These are phyloP conservation scores for Phytophthora brassicae DNA, from an alignment of 352 stramenopile genomes.

Conservation along the genomic window DNA sequence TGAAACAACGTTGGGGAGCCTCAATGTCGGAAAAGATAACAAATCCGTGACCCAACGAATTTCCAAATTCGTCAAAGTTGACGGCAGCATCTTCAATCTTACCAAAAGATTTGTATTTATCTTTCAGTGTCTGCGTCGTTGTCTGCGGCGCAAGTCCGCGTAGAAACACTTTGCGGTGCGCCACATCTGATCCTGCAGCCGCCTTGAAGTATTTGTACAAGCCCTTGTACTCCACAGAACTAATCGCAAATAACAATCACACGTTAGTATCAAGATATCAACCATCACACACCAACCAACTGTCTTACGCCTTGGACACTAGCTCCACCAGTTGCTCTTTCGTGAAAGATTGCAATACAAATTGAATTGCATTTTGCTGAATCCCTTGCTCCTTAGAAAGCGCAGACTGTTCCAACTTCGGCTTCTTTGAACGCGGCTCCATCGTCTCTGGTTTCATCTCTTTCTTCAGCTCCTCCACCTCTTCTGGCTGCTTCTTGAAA, in stretches of 20 bases:
- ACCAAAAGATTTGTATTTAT: conserved; percentile 55
- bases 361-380: conserved; percentile 19
- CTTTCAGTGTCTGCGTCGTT: conserved; percentile 47
- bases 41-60: conserved; percentile 66
- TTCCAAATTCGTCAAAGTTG: conserved; percentile 69
- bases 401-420: conserved; percentile 1
- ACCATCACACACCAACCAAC: conserved; percentile 25
- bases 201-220: conserved; percentile 65
- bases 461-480: background rate
- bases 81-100: conserved; percentile 59
- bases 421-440: background rate
- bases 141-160: conserved; percentile 63
- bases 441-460: background rate
- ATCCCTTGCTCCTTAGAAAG: conserved; percentile 13
- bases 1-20: conserved; percentile 44
- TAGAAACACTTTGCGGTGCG: conserved; percentile 75
- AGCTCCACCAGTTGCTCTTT: conserved; percentile 69
- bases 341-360: conserved; percentile 59
- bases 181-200: conserved; percentile 51
- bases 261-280: background rate
- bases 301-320: conserved; percentile 71
- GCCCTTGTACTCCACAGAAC: conserved; percentile 57
- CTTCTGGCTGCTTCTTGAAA: background rate
- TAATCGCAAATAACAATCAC: conserved; percentile 13
- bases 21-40: conserved; percentile 75